Percentiles rank a stretch among this genome's conserved stretches.
Conservation (phyloP, 139 green algal species). For the Chlorella sp. region DNA sequence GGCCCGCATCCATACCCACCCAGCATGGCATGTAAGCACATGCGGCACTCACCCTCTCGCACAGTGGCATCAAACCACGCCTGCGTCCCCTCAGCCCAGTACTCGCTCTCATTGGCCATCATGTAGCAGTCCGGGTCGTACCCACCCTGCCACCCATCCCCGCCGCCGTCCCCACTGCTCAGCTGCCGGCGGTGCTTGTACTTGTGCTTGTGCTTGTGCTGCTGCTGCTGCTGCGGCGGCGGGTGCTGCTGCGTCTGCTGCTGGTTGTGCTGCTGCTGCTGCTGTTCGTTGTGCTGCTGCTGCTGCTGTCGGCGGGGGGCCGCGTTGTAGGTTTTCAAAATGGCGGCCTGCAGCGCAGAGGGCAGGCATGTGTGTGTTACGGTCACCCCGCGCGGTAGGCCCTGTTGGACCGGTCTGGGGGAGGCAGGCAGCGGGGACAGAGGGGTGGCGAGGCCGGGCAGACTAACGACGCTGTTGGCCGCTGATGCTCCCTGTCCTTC, state of each 20-base stretch:
- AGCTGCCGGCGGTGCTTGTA: neutral
- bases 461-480: neutral
- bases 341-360: constrained; percentile 15
- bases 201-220: neutral
- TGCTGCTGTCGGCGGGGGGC: neutral
- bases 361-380: too few relatives aligned
- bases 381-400: too few relatives aligned
- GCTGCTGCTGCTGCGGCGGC: neutral
- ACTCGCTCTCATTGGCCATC: constrained; percentile 79
- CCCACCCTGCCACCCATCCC: neutral
- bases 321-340: constrained; percentile 35
- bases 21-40: too few relatives aligned
- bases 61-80: constrained; percentile 80
- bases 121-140: constrained; percentile 34
- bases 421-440: neutral
- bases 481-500: neutral
- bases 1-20: too few relatives aligned
- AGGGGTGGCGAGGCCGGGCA: neutral
- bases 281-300: neutral
- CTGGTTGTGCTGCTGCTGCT: neutral
- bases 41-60: constrained; percentile 33
- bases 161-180: neutral
- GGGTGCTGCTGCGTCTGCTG: neutral
- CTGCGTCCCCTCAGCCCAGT: constrained; percentile 81
- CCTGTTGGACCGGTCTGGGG: too few relatives aligned